Conservation (phyloP, 768 basidiomycete species). For the Flagelloscypha sp. region DNA sequence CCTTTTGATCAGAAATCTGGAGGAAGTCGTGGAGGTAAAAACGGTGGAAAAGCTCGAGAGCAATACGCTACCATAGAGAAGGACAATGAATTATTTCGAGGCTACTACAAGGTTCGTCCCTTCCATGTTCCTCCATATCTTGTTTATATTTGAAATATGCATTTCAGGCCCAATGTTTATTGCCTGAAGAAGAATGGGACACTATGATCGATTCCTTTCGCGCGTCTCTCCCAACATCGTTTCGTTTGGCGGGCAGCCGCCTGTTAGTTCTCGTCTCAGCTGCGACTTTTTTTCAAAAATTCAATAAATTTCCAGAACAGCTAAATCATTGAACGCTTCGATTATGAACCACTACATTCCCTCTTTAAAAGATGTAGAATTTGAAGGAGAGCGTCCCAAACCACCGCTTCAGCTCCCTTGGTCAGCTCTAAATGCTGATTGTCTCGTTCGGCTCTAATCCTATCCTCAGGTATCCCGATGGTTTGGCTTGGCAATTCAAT, state of each 20-base stretch:
- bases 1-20: too few relatives aligned
- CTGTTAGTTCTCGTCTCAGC: constrained; percentile 42
- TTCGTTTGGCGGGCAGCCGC: constrained; percentile 83
- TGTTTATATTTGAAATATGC: too few relatives aligned
- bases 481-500: constrained; percentile 95
- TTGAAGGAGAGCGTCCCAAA: constrained; percentile 67
- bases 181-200: constrained; percentile 76
- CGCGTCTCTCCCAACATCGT: constrained; percentile 83
- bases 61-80: too few relatives aligned
- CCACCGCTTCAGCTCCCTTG: constrained; percentile 83
- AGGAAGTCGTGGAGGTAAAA: too few relatives aligned
- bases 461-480: constrained; percentile 75
- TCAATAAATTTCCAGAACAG: constrained; percentile 32
- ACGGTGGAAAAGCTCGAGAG: too few relatives aligned
- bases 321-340: constrained; percentile 67
- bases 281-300: constrained; percentile 4
- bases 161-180: too few relatives aligned
- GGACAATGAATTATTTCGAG: too few relatives aligned
- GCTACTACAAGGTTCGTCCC: too few relatives aligned
- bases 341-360: constrained; percentile 79
- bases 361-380: constrained; percentile 55
- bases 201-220: constrained; percentile 56
- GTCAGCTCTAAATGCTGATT: constrained; percentile 31
- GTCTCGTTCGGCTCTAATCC: background rate
- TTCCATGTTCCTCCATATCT: too few relatives aligned